Base-by-base conservation (phyloP, 2,329 filamentous ascomycete species). In the Aspergillus ustus region DNA sequence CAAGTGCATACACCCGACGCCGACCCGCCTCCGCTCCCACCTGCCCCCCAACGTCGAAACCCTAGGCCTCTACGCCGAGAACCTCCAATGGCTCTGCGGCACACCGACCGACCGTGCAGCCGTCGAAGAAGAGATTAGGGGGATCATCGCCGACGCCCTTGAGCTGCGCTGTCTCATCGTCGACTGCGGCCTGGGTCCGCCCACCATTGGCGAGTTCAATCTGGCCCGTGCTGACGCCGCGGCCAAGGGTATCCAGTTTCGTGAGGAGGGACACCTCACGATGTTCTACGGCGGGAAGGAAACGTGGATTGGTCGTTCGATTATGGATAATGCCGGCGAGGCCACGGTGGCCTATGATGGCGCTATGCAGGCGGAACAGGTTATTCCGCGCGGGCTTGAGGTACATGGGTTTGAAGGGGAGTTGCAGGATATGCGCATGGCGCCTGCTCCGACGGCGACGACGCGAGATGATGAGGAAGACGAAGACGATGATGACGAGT, bases 391-490 rank as follows among this genome's bases (percentile, higher is more conserved):
- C 2, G 46, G 46, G 13, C n/a, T 49, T 8, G 19, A 28, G 19
- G 46, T 49, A 20, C 20, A 49, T 11, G 46, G 46, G 19, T 25
- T 49, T 15, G 22, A 28, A 25, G 46, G 46, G 19, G 7, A 49
- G 11, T 40, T 40, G 34, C 34, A 13, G 15, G 34, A 40, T 40
- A 40, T 11, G 3, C 34, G 34, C 15, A 4, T 40, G 15, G 34
- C 11, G 34, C 4, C 15, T 40, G 34, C 2, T 73, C 45, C 55
- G 58, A 64, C 2, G 34, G 34, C 34, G 13, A 15, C 34, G 9
- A 13, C 25, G 1, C 4, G 25, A 25, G 25, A 40, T 40, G 34
- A 5, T 13, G 34, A 40, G 11, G 34, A 40, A 15, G 34, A 37
- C 9, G 11, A 5, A 15, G 15, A 15, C 11, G 34, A 40, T 5